These are phyloP conservation scores for Fraxinus anomala DNA, from an alignment of 257 asterid species.

Conservation along the genomic window DNA sequence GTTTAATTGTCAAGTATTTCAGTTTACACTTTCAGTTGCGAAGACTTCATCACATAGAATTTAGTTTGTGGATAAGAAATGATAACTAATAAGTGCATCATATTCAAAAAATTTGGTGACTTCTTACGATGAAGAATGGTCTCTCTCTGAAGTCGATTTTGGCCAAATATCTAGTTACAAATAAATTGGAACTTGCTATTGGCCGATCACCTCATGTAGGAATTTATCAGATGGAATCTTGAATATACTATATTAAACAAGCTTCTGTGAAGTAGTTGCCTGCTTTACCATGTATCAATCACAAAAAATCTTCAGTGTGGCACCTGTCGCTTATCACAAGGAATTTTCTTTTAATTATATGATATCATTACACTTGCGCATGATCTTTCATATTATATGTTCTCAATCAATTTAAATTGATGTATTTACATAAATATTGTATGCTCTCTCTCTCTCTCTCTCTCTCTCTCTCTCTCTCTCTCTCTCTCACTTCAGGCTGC, in stretches of 20 bases:
- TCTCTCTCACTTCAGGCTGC: conserved; percentile 65
- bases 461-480: too few species aligned
- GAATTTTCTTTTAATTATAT: not conserved
- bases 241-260: not conserved
- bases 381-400: not conserved
- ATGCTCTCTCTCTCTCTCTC: conserved; percentile 7
- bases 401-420: not conserved
- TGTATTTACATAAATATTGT: not conserved
- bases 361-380: not conserved
- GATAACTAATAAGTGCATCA: not conserved
- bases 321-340: not conserved
- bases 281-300: not conserved
- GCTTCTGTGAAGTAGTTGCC: not conserved
- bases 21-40: not conserved
- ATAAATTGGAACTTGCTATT: not conserved
- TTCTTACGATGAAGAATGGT: not conserved
- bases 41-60: not conserved
- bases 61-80: not conserved
- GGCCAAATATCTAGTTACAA: not conserved
- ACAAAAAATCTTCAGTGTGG: not conserved
- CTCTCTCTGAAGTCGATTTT: not conserved
- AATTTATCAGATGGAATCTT: not conserved
- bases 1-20: not conserved
- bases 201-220: not conserved
- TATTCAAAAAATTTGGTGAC: not conserved